These are phyloP conservation scores for Amylostereum areolatum DNA, from an alignment of 1,284 basidiomycete species.

Conservation along the genomic window DNA sequence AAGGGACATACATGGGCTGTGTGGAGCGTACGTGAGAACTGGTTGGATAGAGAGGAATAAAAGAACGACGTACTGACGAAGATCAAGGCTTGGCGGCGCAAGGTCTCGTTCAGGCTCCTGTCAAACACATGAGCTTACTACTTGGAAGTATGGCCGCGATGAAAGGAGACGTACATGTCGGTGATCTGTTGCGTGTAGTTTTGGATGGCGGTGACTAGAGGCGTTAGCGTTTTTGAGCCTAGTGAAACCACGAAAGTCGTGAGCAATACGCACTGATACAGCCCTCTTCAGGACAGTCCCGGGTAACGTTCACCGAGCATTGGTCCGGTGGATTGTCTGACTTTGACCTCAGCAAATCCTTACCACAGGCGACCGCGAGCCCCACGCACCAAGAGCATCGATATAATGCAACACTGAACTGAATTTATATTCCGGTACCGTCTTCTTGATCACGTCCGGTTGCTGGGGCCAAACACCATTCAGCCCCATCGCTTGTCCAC, in stretches of 20 bases:
- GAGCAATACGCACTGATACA: slow-evolving; percentile 37
- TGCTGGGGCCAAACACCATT: slow-evolving; percentile 10
- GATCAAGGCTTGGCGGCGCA: slow-evolving; percentile 44
- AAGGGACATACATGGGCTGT: slow-evolving; percentile 30
- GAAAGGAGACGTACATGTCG: slow-evolving; percentile 20
- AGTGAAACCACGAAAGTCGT: neutral
- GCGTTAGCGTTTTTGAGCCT: neutral
- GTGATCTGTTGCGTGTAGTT: slow-evolving; percentile 47
- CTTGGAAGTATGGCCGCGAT: too few species aligned
- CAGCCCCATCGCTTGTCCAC: slow-evolving; percentile 33
- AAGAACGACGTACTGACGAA: slow-evolving; percentile 29
- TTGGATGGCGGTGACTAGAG: slow-evolving; percentile 42
- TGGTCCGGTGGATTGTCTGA: slow-evolving; percentile 38
- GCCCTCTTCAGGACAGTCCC: slow-evolving; percentile 35
- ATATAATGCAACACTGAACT: slow-evolving; percentile 39
- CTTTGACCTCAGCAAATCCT: neutral
- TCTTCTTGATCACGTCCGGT: slow-evolving; percentile 23
- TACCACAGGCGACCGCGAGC: neutral
- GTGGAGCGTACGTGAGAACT: neutral
- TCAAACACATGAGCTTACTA: neutral
- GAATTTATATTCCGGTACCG: slow-evolving; percentile 33
- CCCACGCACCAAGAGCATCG: slow-evolving; percentile 36
- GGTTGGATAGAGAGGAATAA: neutral
- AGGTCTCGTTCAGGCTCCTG: slow-evolving; percentile 27
- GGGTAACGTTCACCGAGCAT: slow-evolving; percentile 38